These are phyloP conservation scores for Mucor indicus DNA, from an alignment of 371 early-diverging fungal species.

Conservation along the genomic window DNA sequence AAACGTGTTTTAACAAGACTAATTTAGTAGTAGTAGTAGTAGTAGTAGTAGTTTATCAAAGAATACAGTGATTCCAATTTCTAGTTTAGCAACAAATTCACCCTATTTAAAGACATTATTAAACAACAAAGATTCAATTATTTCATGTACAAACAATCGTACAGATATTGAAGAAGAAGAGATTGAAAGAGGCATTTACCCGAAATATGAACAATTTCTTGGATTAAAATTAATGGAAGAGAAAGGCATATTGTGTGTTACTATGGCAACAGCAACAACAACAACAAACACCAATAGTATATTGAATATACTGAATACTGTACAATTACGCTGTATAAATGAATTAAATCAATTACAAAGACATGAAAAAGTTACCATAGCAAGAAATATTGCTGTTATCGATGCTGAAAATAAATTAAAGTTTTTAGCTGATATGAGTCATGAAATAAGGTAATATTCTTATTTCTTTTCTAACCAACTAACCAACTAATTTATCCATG, in stretches of 20 bases:
- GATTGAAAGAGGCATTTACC: slow-evolving; percentile 10
- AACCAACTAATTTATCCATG: background rate
- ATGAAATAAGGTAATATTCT: slow-evolving; percentile 40
- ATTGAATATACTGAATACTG: slow-evolving; percentile 22
- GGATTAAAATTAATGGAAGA: slow-evolving; percentile 8
- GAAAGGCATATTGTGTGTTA: slow-evolving; percentile 17
- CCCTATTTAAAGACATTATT: slow-evolving; percentile 17
- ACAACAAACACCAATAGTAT: background rate
- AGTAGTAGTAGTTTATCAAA: too few species aligned
- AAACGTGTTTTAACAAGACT: too few species aligned
- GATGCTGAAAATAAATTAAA: slow-evolving; percentile 62
- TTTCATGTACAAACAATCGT: background rate
- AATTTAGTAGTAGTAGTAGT: too few species aligned
- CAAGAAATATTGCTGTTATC: slow-evolving; percentile 48
- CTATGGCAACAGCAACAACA: slow-evolving; percentile 3
- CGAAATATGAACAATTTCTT: slow-evolving; percentile 13
- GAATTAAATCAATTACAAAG: slow-evolving; percentile 45
- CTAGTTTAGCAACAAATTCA: slow-evolving; percentile 2
- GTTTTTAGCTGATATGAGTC: slow-evolving; percentile 60
- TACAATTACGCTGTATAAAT: slow-evolving; percentile 35
- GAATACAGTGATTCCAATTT: slow-evolving; percentile 15
- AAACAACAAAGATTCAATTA: background rate
- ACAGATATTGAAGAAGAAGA: slow-evolving; percentile 1
- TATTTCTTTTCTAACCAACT: background rate
- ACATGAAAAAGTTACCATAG: slow-evolving; percentile 43